Percentiles rank a stretch among this genome's conserved stretches.
These are phyloP conservation scores for Eimeria maxima DNA, from an alignment of 169 alveolate genomes.

Conservation along the genomic window DNA sequence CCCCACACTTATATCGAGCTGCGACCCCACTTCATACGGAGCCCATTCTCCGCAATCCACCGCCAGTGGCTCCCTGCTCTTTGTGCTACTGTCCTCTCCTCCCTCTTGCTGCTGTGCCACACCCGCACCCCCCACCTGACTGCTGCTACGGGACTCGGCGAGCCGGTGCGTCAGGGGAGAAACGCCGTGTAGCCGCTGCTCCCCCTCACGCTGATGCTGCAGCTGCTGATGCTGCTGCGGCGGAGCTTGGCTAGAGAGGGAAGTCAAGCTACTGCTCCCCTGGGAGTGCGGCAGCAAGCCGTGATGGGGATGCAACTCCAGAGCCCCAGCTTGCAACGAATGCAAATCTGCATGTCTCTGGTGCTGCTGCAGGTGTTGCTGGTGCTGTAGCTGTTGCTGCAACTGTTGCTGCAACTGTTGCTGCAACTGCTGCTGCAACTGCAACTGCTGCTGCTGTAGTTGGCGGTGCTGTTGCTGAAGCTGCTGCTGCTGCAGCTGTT, in stretches of 20 bases:
- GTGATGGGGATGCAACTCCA: conserved; percentile 27
- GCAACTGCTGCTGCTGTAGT: conserved; percentile 67
- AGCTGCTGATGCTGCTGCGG: conserved; percentile 43
- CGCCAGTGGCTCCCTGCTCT: conserved; percentile 40
- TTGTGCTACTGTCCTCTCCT: background rate
- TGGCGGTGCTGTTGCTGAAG: conserved; percentile 75
- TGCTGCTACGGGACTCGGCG: conserved; percentile 7
- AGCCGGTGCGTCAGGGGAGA: conserved; percentile 47
- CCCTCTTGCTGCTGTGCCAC: conserved; percentile 37
- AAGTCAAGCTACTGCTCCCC: background rate
- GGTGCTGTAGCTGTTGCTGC: conserved; percentile 18
- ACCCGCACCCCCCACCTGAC: conserved; percentile 22
- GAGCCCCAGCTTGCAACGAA: conserved; percentile 58
- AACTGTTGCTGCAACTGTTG: conserved; percentile 22
- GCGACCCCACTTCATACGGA: conserved; percentile 43
- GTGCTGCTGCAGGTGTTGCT: conserved; percentile 46
- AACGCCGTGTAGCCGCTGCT: background rate
- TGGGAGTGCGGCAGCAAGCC: conserved; percentile 36
- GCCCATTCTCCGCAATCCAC: conserved; percentile 73
- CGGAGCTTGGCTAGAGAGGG: background rate
- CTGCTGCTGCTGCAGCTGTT: conserved; percentile 35
- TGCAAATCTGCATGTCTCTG: conserved; percentile 63
- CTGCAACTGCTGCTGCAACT: conserved; percentile 57
- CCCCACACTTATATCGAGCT: conserved; percentile 54
- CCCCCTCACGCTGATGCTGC: conserved; percentile 51